Base-by-base conservation (phyloP, 1,284 basidiomycete species). In the Papiliotrema flavescens region DNA sequence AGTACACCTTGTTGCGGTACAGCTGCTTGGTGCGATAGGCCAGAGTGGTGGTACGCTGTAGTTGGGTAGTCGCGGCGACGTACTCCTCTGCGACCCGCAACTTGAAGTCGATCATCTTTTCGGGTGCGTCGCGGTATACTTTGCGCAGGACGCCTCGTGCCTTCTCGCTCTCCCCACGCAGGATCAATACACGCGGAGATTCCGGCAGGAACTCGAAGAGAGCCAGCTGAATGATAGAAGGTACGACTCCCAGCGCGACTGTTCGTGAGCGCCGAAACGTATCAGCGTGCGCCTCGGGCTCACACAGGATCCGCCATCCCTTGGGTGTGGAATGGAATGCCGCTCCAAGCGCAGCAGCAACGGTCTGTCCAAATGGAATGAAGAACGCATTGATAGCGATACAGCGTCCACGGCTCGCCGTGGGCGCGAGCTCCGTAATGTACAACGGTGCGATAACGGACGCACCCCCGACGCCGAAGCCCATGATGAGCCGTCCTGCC, bases 161-260 rank as follows among this genome's bases (percentile, higher is more conserved):
- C 32, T 63, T 44, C 3, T 68, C 67, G 24, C 48, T 42, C 17
- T 63, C 26, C n/a, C 61, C 63, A 11, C 62, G 61, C 41, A 65
- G 59, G 48, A 72, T 57, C 26, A 72, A 54, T 49, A 71, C 62
- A 41, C 71, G 67, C 9, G 72, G 72, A 0, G 71, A 71, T 49
- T 76, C 72, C 36, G 70, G 69, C 47, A 74, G 64, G 53, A 56
- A 73, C 62, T 74, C 70, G 47, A 75, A 67, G 40, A 67, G 58
- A 39, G 59, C 22, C 14, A 67, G 56, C 53, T 75, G 73, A 15
- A 69, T 35, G 40, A 75, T 46, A 19, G 73, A 69, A 13, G 71
- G 70, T 23, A 71, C 60, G 20, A 69, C 66, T 8, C 75, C 73
- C 24, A 75, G 56, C 7, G 65, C 75, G 41, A 75, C 49, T 52